These are phyloP conservation scores for Talaromyces stipitatus DNA, from an alignment of 495 filamentous ascomycete species.

Conservation along the genomic window DNA sequence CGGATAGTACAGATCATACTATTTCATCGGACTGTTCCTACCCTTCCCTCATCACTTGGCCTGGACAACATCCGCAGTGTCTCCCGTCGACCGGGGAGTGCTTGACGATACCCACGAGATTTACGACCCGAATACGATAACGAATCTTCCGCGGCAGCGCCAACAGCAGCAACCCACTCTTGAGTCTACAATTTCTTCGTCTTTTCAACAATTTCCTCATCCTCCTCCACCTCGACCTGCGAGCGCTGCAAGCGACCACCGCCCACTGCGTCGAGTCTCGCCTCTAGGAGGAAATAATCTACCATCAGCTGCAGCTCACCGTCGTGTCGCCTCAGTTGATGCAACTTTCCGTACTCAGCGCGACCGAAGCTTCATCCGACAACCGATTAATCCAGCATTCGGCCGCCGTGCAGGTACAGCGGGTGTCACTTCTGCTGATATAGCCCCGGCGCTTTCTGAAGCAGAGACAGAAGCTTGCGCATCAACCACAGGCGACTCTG, in stretches of 20 bases:
- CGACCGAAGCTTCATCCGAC: slow-evolving; percentile 10
- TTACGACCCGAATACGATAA: slow-evolving; percentile 44
- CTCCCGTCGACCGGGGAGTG: slow-evolving; percentile 27
- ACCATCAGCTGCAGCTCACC: slow-evolving; percentile 25
- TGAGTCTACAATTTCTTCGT: slow-evolving; percentile 23
- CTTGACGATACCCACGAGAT: slow-evolving; percentile 56
- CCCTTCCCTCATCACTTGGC: slow-evolving; percentile 12
- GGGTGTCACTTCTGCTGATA: slow-evolving; percentile 17
- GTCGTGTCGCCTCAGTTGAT: slow-evolving; percentile 31
- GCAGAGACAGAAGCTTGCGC: slow-evolving; percentile 33
- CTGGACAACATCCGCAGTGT: slow-evolving; percentile 28
- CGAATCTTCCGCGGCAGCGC: slow-evolving; percentile 48
- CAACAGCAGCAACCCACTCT: slow-evolving; percentile 46
- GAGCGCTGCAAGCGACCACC: slow-evolving; percentile 42
- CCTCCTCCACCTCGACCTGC: slow-evolving; percentile 34
- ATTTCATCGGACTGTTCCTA: slow-evolving; percentile 29
- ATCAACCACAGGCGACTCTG: slow-evolving; percentile 29
- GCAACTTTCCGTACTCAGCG: slow-evolving; percentile 16
- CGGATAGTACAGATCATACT: slow-evolving; percentile 1
- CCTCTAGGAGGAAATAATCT: slow-evolving; percentile 23
- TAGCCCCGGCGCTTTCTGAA: slow-evolving; percentile 30
- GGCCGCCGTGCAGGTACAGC: slow-evolving; percentile 20
- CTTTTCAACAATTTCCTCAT: slow-evolving; percentile 18
- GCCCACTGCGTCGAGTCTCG: slow-evolving; percentile 43
- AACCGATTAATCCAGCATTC: slow-evolving; percentile 21